A percentile compares a stretch with the other conserved stretches of the same genome.
Evolutionary conservation across 192 early-diverging fungal genomes (phyloP).

Genomic region (Coemansia sp.): DNA sequence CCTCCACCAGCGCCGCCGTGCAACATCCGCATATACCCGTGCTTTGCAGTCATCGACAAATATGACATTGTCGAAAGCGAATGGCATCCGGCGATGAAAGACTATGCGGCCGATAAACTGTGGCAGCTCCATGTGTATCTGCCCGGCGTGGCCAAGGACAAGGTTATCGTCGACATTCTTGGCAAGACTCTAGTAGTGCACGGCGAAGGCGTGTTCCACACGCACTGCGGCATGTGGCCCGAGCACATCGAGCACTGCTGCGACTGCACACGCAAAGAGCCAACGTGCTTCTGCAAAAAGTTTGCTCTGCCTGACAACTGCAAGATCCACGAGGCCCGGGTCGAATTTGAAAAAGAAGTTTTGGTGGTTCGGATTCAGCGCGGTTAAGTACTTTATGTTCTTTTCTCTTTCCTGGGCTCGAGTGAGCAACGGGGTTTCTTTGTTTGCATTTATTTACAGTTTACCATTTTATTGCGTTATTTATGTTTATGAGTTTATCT

Average conservation of each 20-base stretch:
- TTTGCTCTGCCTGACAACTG: constrained; percentile 41
- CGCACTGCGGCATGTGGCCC: constrained; percentile 55
- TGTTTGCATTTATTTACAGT: background rate
- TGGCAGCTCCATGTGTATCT: constrained; percentile 55
- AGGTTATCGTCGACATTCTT: constrained; percentile 47
- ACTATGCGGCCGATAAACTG: constrained; percentile 51
- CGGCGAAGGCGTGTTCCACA: constrained; percentile 52
- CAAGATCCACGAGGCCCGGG: constrained; percentile 40
- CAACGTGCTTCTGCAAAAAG: constrained; percentile 41
- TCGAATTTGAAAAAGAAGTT: constrained; percentile 54
- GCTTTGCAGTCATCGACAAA: constrained; percentile 47
- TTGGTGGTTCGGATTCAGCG: constrained; percentile 49
- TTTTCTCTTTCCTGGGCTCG: background rate
- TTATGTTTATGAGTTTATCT: no score
- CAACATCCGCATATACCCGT: constrained; percentile 48
- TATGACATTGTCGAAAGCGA: constrained; percentile 34
- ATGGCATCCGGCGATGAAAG: constrained; percentile 51
- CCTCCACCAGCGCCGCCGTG: constrained; percentile 30
- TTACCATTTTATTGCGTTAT: background rate
- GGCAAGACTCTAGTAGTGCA: constrained; percentile 40
- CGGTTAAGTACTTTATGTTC: constrained; percentile 11
- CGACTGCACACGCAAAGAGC: constrained; percentile 50
- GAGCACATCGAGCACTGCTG: constrained; percentile 53
- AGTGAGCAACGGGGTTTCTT: no score
- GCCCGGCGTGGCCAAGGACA: constrained; percentile 48